Percentiles rank a stretch among this genome's conserved stretches.
Conservation (phyloP, 2,329 filamentous ascomycete species). For the Arthrobotrys iridis region DNA sequence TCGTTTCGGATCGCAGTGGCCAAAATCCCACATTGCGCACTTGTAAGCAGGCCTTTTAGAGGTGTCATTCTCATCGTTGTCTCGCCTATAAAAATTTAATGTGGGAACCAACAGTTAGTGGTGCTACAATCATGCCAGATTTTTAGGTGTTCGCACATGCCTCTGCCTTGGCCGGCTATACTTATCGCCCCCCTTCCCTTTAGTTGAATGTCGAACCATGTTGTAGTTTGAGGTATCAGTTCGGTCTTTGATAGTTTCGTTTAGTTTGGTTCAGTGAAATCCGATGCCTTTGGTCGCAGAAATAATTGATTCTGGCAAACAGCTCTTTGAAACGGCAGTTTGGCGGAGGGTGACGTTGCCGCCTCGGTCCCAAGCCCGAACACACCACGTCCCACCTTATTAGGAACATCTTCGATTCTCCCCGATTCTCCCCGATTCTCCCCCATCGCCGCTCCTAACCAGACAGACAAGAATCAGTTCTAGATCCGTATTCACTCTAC, state of each 20-base stretch:
- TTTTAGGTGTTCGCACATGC: constrained; percentile 3
- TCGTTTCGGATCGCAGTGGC: constrained; percentile 95
- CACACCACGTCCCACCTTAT: constrained; percentile 52
- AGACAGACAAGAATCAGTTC: constrained; percentile 7
- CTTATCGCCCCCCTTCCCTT: constrained; percentile 40
- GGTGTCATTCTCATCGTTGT: constrained; percentile 57
- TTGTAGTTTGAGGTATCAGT: neutral
- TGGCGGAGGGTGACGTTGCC: constrained; percentile 50
- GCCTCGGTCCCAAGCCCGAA: constrained; percentile 40
- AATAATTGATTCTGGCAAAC: constrained; percentile 19
- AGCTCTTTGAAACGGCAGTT: constrained; percentile 13
- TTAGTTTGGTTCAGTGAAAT: neutral
- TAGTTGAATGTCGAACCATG: constrained; percentile 46
- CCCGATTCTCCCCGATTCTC: constrained; percentile 44
- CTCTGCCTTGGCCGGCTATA: constrained; percentile 23
- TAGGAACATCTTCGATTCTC: constrained; percentile 49
- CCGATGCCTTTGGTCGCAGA: constrained; percentile 20
- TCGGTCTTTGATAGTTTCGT: neutral
- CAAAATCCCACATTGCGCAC: constrained; percentile 96
- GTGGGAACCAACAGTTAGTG: constrained; percentile 1
- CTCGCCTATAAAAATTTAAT: constrained; percentile 19
- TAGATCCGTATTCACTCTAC: neutral
- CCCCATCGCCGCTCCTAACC: constrained; percentile 27
- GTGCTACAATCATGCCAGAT: constrained; percentile 14
- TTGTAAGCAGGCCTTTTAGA: constrained; percentile 73